Percentiles rank a stretch among this genome's conserved stretches.
These are phyloP conservation scores for Ceratocystis ficicola DNA, from an alignment of 2,329 filamentous ascomycete species.

Conservation along the genomic window DNA sequence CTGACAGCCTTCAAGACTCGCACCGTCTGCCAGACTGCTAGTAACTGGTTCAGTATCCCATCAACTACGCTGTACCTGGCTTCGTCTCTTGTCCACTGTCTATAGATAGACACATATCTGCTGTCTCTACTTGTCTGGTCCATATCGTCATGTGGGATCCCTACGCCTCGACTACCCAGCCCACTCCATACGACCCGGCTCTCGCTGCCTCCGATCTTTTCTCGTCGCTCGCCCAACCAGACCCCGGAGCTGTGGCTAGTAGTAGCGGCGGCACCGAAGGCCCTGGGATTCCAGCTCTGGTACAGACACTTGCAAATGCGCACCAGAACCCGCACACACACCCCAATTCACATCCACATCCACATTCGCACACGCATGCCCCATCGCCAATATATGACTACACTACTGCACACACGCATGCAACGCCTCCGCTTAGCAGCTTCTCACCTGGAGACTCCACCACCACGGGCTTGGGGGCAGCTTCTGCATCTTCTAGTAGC, in stretches of 20 bases:
- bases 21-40: neutral
- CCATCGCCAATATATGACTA: neutral
- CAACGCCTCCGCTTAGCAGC: neutral
- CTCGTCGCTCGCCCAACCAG: neutral
- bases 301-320: neutral
- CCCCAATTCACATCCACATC: neutral
- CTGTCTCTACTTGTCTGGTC: no score
- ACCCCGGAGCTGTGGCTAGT: neutral
- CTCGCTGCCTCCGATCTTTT: neutral
- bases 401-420: neutral
- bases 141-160: constrained; percentile 21
- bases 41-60: neutral
- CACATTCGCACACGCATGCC: neutral
- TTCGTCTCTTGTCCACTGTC: neutral
- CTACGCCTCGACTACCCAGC: constrained; percentile 11
- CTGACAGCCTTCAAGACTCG: neutral
- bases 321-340: neutral
- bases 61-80: neutral
- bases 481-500: no score
- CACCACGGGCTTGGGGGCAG: neutral
- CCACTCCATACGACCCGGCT: constrained; percentile 1
- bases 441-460: neutral
- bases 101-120: neutral
- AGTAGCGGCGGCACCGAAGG: neutral
- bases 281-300: neutral